These are phyloP conservation scores for Gossypium mustelinum DNA, from an alignment of 345 rosid genomes.

Conservation along the genomic window DNA sequence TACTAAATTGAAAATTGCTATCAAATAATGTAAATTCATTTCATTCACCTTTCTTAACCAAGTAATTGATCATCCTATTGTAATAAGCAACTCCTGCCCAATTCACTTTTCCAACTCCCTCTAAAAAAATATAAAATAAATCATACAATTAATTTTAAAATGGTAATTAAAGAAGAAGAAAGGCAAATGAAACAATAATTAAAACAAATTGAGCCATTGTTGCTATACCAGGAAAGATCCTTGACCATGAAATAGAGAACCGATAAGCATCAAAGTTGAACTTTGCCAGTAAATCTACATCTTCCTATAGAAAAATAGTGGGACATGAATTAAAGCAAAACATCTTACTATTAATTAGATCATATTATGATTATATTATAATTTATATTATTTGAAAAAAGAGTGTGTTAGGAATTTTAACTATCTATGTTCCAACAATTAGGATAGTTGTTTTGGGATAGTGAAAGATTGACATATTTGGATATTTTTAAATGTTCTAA, in stretches of 20 bases:
- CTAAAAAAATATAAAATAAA: constrained; percentile 22
- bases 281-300: constrained; percentile 44
- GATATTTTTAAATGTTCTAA: no score
- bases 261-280: constrained; percentile 68
- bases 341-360: neutral
- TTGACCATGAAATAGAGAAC: constrained; percentile 74
- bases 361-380: neutral
- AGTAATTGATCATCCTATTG: constrained; percentile 44
- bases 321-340: no score
- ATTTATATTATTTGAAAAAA: no score
- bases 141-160: neutral
- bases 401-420: no score
- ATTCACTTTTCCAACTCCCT: constrained; percentile 52
- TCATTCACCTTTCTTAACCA: constrained; percentile 40
- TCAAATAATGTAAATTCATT: neutral
- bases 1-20: neutral
- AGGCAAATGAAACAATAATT: neutral
- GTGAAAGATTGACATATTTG: no score
- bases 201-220: neutral
- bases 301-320: constrained; percentile 34
- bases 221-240: constrained; percentile 61
- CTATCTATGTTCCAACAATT: no score
- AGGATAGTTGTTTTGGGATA: no score
- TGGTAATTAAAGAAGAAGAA: neutral
- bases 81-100: constrained; percentile 61